Base-by-base conservation (phyloP, 306 rosid genomes). In the Gastrolobium villosum region DNA sequence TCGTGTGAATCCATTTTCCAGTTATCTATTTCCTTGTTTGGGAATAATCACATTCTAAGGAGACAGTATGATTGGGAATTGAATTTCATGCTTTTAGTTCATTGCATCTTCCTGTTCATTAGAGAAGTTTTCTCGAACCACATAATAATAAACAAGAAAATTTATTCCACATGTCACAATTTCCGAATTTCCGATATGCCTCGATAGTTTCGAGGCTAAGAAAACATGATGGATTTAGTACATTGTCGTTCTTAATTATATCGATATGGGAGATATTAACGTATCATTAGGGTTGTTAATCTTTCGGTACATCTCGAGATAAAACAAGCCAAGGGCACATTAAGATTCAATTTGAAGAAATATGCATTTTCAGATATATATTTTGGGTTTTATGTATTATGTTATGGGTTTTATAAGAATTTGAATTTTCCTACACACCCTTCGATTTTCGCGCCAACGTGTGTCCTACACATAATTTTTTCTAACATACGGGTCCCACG, bases 1-100 rank as follows among this genome's bases (percentile, higher is more conserved):
- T 68, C 66, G 54, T 10, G 56, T 50, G 73, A 65, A 41, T 41
- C 78, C 56, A 69, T n/a, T 79, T 79, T 64, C 70, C 70, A 2
- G 66, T 43, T 36, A 50, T 28, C 10, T 36, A 65, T 55, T 70
- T 83, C 71, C 80, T 28, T 76, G 82, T 71, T 80, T 70, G 45
- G 75, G 76, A 56, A 76, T 70, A 65, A 31, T 55, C 41, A 34
- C 63, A 15, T 84, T 14, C 13, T 57, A 7, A 48, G 75, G 83
- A 46, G 60, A 85, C 86, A 85, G 20, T 73, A 10, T 59, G 67
- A 73, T 85, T 81, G 86, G 88, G 76, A 85, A 72, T 81, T 74
- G 86, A 73, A 82, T 54, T 62, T 11, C 40, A 62, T 81, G 79
- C 40, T 76, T 65, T 65, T 50, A 35, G 81, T 85, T 77, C 86